Base-by-base conservation (phyloP, 1,139 yeast species). In the Yueomyces sp. region DNA sequence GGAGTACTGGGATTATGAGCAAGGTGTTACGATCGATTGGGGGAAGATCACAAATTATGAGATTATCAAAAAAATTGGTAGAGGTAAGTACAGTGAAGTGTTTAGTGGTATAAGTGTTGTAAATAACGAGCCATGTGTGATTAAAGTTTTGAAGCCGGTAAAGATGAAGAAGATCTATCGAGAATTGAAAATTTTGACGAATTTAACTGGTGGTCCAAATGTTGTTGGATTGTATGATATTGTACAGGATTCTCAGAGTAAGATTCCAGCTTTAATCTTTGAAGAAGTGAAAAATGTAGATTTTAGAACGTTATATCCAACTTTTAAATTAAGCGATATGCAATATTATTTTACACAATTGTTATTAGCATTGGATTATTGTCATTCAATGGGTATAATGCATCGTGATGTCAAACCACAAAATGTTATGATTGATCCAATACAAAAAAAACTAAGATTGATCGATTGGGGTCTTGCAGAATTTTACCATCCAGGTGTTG, bases 381-480 rank as follows among this genome's bases (percentile, higher is more conserved):
- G 81, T 40, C 93, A 82, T 63, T 78, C 86, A 2, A 80, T 80
- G 82, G 93, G 93, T 27, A 81, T 82, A 44, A 80, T 82, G 72
- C 93, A 82, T 59, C 67, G 93, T 57, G 93, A 82, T 59, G 91
- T 82, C 39, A 82, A 82, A 62, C 93, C 93, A 4, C 93, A 82
- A 57, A 82, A 82, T 60, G 79, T 82, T 45, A 82, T 82, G 91
- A 82, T 82, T 52, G 91, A 82, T 59, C 91, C 84, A 37, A 57
- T 66, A 39, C 67, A 66, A 46, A 76, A 73, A 51, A 75, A 76
- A 52, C 65, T 82, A 49, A 69, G 89, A 51, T 70, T 82, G 46
- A 82, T 82, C 44, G 93, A 82, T 61, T 82, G 93, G 93, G 93
- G 93, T 36, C 65, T 82, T 42, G 91, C 93, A 3, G 93, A 82